Percentiles rank a stretch among this genome's conserved stretches.
Conservation (phyloP, 1,284 basidiomycete genomes). For the Somion occarium region DNA sequence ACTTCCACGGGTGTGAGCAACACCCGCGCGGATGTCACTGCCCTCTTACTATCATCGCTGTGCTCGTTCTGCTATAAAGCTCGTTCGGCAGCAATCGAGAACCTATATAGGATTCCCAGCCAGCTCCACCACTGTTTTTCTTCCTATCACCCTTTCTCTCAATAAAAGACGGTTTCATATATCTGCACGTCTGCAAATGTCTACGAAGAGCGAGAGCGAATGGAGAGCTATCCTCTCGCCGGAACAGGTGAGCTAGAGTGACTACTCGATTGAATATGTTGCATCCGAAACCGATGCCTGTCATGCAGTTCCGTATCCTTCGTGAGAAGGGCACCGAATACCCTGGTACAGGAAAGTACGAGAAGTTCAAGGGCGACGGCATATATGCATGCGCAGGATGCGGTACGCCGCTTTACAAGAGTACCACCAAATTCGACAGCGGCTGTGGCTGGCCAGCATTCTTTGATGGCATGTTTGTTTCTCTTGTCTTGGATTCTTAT, state of each 20-base stretch:
- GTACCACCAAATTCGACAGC: slow-evolving; percentile 87
- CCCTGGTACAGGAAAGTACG: slow-evolving; percentile 74
- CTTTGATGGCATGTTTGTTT: slow-evolving; percentile 67
- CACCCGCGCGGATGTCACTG: too few relatives aligned
- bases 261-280: not conserved
- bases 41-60: too few relatives aligned
- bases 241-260: slow-evolving; percentile 61
- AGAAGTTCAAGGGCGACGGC: slow-evolving; percentile 63
- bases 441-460: slow-evolving; percentile 98
- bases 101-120: too few relatives aligned
- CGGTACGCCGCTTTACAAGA: slow-evolving; percentile 75
- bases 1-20: too few relatives aligned
- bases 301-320: slow-evolving; percentile 73
- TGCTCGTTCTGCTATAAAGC: too few relatives aligned
- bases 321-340: slow-evolving; percentile 86
- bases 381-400: slow-evolving; percentile 75
- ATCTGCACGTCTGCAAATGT: too few relatives aligned
- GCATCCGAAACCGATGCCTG: not conserved
- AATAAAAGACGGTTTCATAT: too few relatives aligned
- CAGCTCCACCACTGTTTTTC: too few relatives aligned
- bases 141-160: too few relatives aligned
- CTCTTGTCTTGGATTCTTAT: not conserved
- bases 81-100: too few relatives aligned
- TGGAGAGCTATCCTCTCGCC: slow-evolving; percentile 82
- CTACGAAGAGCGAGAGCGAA: slow-evolving; percentile 76